Conservation (phyloP, 1,284 basidiomycete species). For the Rhodotorula sp. region DNA sequence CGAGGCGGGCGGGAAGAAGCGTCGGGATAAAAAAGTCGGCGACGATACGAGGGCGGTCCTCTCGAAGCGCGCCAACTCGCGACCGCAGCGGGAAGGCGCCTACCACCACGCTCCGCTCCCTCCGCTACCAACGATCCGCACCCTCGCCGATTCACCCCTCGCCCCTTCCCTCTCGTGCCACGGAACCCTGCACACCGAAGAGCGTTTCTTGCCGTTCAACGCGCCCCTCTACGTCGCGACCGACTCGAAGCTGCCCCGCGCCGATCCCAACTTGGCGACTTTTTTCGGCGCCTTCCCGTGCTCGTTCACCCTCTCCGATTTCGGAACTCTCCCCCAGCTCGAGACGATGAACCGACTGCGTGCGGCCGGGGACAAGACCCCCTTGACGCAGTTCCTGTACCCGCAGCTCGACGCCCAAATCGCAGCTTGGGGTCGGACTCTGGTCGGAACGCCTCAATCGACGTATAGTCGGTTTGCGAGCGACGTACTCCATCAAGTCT, state of each 20-base stretch:
- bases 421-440: slow-evolving; percentile 58
- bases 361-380: slow-evolving; percentile 60
- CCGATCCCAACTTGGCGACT: slow-evolving; percentile 55
- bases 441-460: slow-evolving; percentile 67
- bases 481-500: slow-evolving; percentile 64
- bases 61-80: slow-evolving; percentile 31
- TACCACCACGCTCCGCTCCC: slow-evolving; percentile 39
- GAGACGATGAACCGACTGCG: slow-evolving; percentile 52
- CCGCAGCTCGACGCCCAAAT: slow-evolving; percentile 71
- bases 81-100: slow-evolving; percentile 37
- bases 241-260: slow-evolving; percentile 54
- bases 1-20: not conserved
- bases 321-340: slow-evolving; percentile 47
- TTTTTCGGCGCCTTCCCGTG: slow-evolving; percentile 68
- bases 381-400: slow-evolving; percentile 57
- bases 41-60: not conserved
- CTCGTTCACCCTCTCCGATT: slow-evolving; percentile 64
- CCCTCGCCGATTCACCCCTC: slow-evolving; percentile 34
- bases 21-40: not conserved
- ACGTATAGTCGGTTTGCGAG: slow-evolving; percentile 69
- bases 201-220: slow-evolving; percentile 56
- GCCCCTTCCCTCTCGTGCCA: slow-evolving; percentile 42
- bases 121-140: slow-evolving; percentile 17
- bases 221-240: slow-evolving; percentile 69
- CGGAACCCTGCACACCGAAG: slow-evolving; percentile 37